These are phyloP conservation scores for Sclerotinia minor DNA, from an alignment of 2,329 filamentous ascomycete genomes.

Conservation along the genomic window DNA sequence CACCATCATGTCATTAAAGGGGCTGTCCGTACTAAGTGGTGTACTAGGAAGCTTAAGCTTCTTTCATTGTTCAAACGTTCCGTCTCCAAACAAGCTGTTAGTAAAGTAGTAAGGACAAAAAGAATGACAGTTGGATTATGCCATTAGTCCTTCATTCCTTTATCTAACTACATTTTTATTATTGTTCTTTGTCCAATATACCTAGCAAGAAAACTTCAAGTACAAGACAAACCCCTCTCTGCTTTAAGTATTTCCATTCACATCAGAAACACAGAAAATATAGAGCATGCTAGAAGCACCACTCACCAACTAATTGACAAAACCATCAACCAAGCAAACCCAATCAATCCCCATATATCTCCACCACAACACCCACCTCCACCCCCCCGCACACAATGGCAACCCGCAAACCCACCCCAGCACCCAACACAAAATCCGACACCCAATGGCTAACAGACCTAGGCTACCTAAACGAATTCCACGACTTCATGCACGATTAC, in stretches of 20 bases:
- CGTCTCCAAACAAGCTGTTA: not conserved
- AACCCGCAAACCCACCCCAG: not conserved
- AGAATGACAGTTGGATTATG: not conserved
- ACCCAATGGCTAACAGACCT: not conserved
- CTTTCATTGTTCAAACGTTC: not conserved
- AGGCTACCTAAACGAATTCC: not conserved
- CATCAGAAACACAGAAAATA: not conserved
- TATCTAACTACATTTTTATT: not conserved
- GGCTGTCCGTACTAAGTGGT: not conserved
- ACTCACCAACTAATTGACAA: not conserved
- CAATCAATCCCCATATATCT: not conserved
- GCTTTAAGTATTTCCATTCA: not conserved
- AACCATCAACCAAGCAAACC: too few relatives aligned
- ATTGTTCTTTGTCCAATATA: not conserved
- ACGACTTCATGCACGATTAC: not conserved
- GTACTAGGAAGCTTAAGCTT: not conserved
- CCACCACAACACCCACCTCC: not conserved
- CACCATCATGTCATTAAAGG: too few relatives aligned
- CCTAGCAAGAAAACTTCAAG: not conserved
- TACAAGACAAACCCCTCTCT: too few relatives aligned
- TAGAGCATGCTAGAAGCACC: not conserved
- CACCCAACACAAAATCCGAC: constrained; percentile 1
- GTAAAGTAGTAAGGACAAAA: not conserved
- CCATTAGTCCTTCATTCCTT: not conserved
- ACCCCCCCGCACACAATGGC: not conserved